These are phyloP conservation scores for Noccaea bulbosa DNA, from an alignment of 345 rosid genomes.

Conservation along the genomic window DNA sequence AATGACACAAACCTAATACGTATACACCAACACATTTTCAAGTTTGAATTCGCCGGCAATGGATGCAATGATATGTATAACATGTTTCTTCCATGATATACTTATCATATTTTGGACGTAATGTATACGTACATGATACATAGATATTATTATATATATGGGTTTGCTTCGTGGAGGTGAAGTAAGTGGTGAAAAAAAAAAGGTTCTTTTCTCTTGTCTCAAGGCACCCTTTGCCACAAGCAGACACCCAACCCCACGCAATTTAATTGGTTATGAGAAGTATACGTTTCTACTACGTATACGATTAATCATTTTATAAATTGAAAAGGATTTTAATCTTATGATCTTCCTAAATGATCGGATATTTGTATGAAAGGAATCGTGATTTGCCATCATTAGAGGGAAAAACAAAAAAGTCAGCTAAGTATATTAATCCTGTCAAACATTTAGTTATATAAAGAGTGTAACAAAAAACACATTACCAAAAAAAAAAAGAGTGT, in stretches of 20 bases:
- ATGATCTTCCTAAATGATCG: not conserved
- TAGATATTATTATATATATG: not conserved
- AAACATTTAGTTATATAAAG: constrained; percentile 11
- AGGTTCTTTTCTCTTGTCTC: constrained; percentile 45
- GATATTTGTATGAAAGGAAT: not conserved
- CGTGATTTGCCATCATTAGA: constrained; percentile 20
- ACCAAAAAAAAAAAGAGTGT: no score
- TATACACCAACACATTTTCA: constrained; percentile 10
- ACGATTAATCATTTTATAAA: not conserved
- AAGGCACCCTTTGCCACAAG: constrained; percentile 43
- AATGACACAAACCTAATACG: constrained; percentile 10
- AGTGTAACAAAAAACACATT: no score
- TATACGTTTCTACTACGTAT: not conserved
- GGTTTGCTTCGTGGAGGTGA: constrained; percentile 35
- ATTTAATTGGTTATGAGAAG: not conserved
- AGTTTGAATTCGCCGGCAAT: constrained; percentile 4
- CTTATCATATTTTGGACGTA: not conserved
- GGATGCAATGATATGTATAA: not conserved
- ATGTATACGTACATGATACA: not conserved
- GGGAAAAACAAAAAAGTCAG: constrained; percentile 15
- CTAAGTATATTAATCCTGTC: constrained; percentile 20
- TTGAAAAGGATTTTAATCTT: constrained; percentile 12
- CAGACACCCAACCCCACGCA: constrained; percentile 39
- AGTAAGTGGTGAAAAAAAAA: constrained; percentile 42
- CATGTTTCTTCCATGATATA: not conserved